Base-by-base conservation (phyloP, 2,329 filamentous ascomycete species). In the Beauveria rudraprayagi region DNA sequence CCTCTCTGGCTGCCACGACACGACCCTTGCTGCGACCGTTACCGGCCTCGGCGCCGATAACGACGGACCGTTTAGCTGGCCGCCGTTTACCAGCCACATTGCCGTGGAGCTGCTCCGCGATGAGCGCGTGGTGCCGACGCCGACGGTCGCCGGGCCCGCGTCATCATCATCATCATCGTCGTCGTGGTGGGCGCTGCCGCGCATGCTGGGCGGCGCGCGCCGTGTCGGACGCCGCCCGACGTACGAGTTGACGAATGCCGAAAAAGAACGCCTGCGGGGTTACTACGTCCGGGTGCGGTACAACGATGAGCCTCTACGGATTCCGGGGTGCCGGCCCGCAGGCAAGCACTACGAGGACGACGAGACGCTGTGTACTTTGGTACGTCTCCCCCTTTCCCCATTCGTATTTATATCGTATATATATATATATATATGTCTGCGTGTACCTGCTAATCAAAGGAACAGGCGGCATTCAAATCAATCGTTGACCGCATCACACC, bases 401-500 rank as follows among this genome's bases (percentile, higher is more conserved):
- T 34, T 11, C 10, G 3, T 1, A 34, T 10, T 11, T 30, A 30
- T 30, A 10, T n/a, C n/a, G n/a, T n/a, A n/a, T 30, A 28, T 28
- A 28, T 8, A 28, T 28, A 28, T 34, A 34, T 34, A 34, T 34
- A 34, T 14, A 5, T 34, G 11, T 37, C 34, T 14, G 3, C 1
- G 14, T 51, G 5, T 26, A 5, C 3, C 10, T 56, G 56, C 63
- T 57, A 63, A 59, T 53, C 14, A 54, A 50, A 30, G 40, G 22
- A 17, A 58, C 63, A 90, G 86, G 85, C 89, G 61, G 91, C 93
- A 0, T 99, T 99, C 80, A 97, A 97, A 75, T 79, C 84, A 56
- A 90, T 97, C 60, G 91, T 94, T 2, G 93, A 97, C 75, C 91
- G 91, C 69, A 95, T 90, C 70, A 94, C 91, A 1, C 94, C 94